Conservation (phyloP, 192 early-diverging fungal genomes). For the Thamnidium elegans region DNA sequence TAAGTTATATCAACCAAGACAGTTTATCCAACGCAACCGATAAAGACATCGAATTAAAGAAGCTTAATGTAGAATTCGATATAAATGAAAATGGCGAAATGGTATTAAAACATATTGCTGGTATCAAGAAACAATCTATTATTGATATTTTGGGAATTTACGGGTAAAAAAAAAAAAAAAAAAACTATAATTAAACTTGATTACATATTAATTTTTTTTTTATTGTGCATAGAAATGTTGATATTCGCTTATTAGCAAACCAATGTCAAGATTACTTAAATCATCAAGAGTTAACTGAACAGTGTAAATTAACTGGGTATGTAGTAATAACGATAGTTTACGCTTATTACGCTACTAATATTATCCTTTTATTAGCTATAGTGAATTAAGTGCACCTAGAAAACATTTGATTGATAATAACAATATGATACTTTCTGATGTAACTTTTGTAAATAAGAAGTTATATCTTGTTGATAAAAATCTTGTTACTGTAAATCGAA, state of each 20-base stretch:
- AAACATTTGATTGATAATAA: background rate
- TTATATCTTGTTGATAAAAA: background rate
- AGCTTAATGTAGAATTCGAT: constrained; percentile 5
- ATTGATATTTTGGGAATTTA: constrained; percentile 5
- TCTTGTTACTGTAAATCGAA: constrained; percentile 3
- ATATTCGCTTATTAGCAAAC: constrained; percentile 10
- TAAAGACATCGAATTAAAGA: background rate
- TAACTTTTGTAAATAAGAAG: constrained; percentile 14
- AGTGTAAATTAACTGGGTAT: constrained; percentile 10
- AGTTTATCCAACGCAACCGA: background rate
- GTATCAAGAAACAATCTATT: background rate
- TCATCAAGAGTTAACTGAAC: constrained; percentile 8
- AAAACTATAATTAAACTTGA: background rate
- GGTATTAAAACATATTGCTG: background rate
- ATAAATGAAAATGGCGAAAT: constrained; percentile 2
- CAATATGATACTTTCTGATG: constrained; percentile 13
- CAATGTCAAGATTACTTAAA: background rate
- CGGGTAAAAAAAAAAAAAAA: background rate
- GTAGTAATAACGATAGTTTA: background rate
- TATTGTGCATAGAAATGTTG: constrained; percentile 1
- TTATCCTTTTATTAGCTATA: constrained; percentile 1
- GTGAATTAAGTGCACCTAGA: constrained; percentile 6
- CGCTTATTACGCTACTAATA: background rate
- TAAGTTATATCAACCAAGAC: constrained; percentile 12
- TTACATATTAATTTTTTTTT: background rate